Conservation (phyloP, 2,329 filamentous ascomycete genomes). For the Aspergillus costaricaensis region DNA sequence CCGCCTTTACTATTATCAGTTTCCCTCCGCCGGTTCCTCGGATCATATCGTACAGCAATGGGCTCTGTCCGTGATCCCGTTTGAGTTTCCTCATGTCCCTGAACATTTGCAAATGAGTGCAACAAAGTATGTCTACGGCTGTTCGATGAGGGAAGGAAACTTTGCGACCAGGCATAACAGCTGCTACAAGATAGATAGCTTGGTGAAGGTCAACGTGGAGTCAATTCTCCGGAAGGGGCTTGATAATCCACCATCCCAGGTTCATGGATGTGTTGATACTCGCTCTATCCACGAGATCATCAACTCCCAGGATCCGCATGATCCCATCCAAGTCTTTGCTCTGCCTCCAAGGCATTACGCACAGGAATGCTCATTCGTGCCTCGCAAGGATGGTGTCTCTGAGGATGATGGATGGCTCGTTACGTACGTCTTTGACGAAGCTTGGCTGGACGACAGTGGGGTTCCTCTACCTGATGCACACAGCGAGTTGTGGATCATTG, state of each 20-base stretch:
- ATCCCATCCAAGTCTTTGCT: slow-evolving; percentile 63
- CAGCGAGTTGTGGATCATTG: slow-evolving; percentile 69
- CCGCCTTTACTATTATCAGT: slow-evolving; percentile 69
- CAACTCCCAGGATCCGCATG: slow-evolving; percentile 45
- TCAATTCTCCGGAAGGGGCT: slow-evolving; percentile 50
- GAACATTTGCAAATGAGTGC: slow-evolving; percentile 57
- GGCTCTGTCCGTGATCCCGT: slow-evolving; percentile 64
- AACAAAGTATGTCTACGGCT: slow-evolving; percentile 68
- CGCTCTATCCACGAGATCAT: slow-evolving; percentile 58
- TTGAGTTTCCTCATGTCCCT: slow-evolving; percentile 67
- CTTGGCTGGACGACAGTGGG: slow-evolving; percentile 57
- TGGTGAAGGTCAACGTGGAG: slow-evolving; percentile 12
- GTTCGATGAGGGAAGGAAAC: slow-evolving; percentile 51
- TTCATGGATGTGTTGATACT: slow-evolving; percentile 65
- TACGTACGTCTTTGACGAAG: slow-evolving; percentile 70
- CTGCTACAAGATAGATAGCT: slow-evolving; percentile 12
- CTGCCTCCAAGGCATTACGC: slow-evolving; percentile 64
- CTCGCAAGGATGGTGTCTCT: slow-evolving; percentile 39
- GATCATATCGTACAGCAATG: slow-evolving; percentile 60
- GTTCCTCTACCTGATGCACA: slow-evolving; percentile 48
- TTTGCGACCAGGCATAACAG: slow-evolving; percentile 9
- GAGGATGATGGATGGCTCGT: slow-evolving; percentile 71
- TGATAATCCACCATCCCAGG: slow-evolving; percentile 45
- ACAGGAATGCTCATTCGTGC: slow-evolving; percentile 68
- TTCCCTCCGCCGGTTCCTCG: slow-evolving; percentile 33